Base-by-base conservation (phyloP, 768 basidiomycete genomes). In the Gyrodon lividus region DNA sequence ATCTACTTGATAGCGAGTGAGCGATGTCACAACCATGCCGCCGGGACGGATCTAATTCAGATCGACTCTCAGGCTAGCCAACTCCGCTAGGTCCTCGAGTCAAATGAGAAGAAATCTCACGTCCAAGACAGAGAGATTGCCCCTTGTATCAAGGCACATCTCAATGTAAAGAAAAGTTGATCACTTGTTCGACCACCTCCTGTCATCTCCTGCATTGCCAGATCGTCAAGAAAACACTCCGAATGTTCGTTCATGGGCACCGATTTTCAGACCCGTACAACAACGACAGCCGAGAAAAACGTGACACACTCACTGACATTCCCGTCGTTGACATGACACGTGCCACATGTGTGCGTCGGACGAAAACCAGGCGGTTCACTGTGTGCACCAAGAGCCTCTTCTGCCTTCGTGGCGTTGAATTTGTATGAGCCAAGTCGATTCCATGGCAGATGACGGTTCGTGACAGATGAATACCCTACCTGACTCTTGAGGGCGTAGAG, bases 291-390 rank as follows among this genome's bases (percentile, higher is more conserved):
- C n/a, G n/a, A n/a, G n/a, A n/a, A n/a, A n/a, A n/a, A n/a, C n/a
- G n/a, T n/a, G n/a, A n/a, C n/a, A n/a, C n/a, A n/a, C n/a, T n/a
- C n/a, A n/a, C n/a, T n/a, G n/a, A n/a, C n/a, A n/a, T n/a, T n/a
- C n/a, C n/a, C n/a, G n/a, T n/a, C n/a, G n/a, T n/a, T n/a, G n/a
- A n/a, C n/a, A n/a, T n/a, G n/a, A n/a, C n/a, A n/a, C n/a, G n/a
- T 91, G 62, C 98, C 98, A 66, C 96, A 98, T 19, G 97, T 98
- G 68, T 97, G 98, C 0, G 93, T 95, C 23, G 97, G 97, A 35
- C 93, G 82, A 42, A 98, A n/a, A n/a, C n/a, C 85, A 20, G 98
- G 77, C 0, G 97, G 97, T 66, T 93, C 85, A 52, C 89, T 79
- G 66, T 98, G 97, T 12, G 87, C 89, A 14, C 87, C 88, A 7